Conservation (phyloP, 2,329 filamentous ascomycete species). For the Onygenales sp. region DNA sequence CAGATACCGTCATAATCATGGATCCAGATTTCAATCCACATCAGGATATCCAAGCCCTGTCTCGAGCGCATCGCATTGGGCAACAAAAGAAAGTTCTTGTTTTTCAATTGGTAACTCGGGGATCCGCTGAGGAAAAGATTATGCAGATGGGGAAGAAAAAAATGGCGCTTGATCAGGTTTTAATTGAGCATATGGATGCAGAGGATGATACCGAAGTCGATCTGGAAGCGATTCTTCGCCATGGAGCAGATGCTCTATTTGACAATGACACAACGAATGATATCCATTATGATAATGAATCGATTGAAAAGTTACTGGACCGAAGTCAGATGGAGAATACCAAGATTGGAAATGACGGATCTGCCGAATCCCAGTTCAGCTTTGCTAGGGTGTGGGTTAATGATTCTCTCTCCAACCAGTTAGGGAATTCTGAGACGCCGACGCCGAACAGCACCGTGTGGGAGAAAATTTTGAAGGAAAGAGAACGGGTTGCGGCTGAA, state of each 20-base stretch:
- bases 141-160: slow-evolving; percentile 93
- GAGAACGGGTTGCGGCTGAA: slow-evolving; percentile 67
- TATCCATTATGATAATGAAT: slow-evolving; percentile 70
- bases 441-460: slow-evolving; percentile 62
- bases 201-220: slow-evolving; percentile 73
- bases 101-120: slow-evolving; percentile 85
- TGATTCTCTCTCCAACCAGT: slow-evolving; percentile 59
- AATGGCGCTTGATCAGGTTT: slow-evolving; percentile 86
- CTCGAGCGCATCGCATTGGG: slow-evolving; percentile 88
- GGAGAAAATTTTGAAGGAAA: slow-evolving; percentile 79
- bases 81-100: slow-evolving; percentile 94
- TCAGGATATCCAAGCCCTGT: slow-evolving; percentile 92
- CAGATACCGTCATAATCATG: slow-evolving; percentile 95
- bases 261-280: slow-evolving; percentile 59
- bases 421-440: slow-evolving; percentile 46
- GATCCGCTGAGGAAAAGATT: slow-evolving; percentile 87
- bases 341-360: slow-evolving; percentile 51
- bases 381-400: slow-evolving; percentile 91
- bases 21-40: slow-evolving; percentile 97
- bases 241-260: slow-evolving; percentile 82
- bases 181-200: slow-evolving; percentile 84
- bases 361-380: slow-evolving; percentile 72
- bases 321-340: slow-evolving; percentile 71
- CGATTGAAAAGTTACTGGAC: slow-evolving; percentile 86
- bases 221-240: slow-evolving; percentile 75